Evolutionary conservation across 2,329 filamentous ascomycete genomes (phyloP).

Genomic region (Ceratocystis papillata): DNA sequence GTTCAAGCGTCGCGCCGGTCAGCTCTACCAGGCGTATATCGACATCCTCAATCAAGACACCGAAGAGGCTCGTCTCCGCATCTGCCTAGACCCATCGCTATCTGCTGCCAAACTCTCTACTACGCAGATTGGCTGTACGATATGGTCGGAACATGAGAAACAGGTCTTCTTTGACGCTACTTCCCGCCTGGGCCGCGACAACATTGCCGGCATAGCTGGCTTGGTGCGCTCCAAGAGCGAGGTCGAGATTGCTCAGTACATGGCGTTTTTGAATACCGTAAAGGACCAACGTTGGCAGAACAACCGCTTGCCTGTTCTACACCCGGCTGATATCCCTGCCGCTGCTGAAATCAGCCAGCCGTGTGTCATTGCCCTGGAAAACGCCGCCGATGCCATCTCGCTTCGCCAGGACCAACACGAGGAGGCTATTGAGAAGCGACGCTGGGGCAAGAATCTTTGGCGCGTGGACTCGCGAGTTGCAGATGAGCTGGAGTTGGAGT

Average conservation of each 20-base stretch:
- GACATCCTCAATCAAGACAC: conserved; percentile 48
- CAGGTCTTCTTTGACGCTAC: conserved; percentile 55
- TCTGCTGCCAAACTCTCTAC: conserved; percentile 41
- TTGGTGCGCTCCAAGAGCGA: conserved; percentile 60
- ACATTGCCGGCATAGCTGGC: conserved; percentile 51
- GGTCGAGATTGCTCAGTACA: conserved; percentile 61
- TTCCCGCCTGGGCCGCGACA: conserved; percentile 50
- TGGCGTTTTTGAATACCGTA: conserved; percentile 49
- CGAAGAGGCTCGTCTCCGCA: conserved; percentile 35
- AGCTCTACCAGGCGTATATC: conserved; percentile 40
- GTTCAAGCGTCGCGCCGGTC: conserved; percentile 38
- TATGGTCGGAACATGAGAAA: conserved; percentile 66
- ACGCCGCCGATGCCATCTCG: conserved; percentile 55
- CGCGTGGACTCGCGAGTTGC: conserved; percentile 43
- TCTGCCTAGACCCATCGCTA: background rate
- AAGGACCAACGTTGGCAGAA: conserved; percentile 35
- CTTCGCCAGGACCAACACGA: conserved; percentile 54
- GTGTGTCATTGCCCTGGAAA: conserved; percentile 56
- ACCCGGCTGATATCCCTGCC: conserved; percentile 51
- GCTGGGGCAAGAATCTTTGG: conserved; percentile 53
- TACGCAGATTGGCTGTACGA: conserved; percentile 55
- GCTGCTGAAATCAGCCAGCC: conserved; percentile 60
- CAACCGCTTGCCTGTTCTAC: conserved; percentile 12
- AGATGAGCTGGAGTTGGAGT: conserved; percentile 28
- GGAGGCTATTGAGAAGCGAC: conserved; percentile 45